These are phyloP conservation scores for Parsonsia alboflavescens DNA, from an alignment of 257 asterid genomes.

Conservation along the genomic window DNA sequence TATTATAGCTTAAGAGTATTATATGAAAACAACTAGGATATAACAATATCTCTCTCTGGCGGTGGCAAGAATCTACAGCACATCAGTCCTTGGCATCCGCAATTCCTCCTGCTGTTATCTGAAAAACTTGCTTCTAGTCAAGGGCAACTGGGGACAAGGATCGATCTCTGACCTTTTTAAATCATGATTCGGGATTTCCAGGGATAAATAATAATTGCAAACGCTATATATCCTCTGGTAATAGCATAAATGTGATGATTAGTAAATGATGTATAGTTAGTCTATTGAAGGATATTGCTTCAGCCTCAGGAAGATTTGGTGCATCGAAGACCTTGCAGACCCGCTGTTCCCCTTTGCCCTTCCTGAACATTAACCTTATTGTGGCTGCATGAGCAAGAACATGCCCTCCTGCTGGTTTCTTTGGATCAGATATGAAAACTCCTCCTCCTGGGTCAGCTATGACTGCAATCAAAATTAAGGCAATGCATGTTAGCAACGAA, in stretches of 20 bases:
- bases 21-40: background rate
- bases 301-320: conserved; percentile 97
- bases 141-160: conserved; percentile 25
- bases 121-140: conserved; percentile 62
- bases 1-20: background rate
- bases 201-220: too few relatives aligned
- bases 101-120: conserved; percentile 95
- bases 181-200: background rate
- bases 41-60: background rate
- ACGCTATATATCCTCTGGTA: too few relatives aligned
- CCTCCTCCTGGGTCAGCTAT: conserved; percentile 99
- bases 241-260: conserved; percentile 5
- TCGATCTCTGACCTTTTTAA: too few relatives aligned
- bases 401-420: conserved; percentile 99
- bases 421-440: conserved; percentile 93
- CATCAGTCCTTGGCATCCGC: conserved; percentile 91
- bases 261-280: conserved; percentile 4
- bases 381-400: conserved; percentile 99
- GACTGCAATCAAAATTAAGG: conserved; percentile 50
- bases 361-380: conserved; percentile 93
- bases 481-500: conserved; percentile 6
- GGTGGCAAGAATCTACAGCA: background rate
- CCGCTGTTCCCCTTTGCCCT: conserved; percentile 99
- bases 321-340: conserved; percentile 99
- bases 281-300: conserved; percentile 82